Evolutionary conservation across 2,329 filamentous ascomycete genomes (phyloP), one percentile per base, ranked within the genome.

Genomic region (Myriosclerotinia curreyana): DNA sequence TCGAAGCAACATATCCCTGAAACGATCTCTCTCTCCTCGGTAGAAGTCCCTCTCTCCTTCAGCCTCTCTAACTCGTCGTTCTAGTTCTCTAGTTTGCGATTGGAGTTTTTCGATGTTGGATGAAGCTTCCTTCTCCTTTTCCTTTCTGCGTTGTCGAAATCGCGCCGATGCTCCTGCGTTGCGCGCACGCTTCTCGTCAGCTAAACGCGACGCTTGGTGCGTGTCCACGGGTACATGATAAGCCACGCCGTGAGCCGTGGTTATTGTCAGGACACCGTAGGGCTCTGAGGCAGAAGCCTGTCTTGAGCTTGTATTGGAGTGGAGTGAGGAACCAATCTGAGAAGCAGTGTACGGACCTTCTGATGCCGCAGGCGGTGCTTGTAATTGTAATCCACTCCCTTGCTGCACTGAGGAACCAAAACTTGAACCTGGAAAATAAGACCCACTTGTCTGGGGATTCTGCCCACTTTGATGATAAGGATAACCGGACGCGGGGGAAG

Each of bases 121-220:
- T 20, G 85, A 84, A 64, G 88, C 88, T 74, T 92, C 88, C 70
- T 84, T 85, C 74, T 94, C 90, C 74, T 89, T 88, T 72, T 92
- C 90, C 77, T 96, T 96, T 73, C 92, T 87, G 66, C 92, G 84
- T 72, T 87, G 86, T 63, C 92, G 84, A 69, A 96, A 95, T 65
- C 92, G 83, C 55, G 91, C 91, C 64, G 91, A 96, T 7, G 92
- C 92, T 55, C 90, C 90, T 49, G 92, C 92, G 72, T 96, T 96
- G 60, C 91, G 85, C 75, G 89, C 88, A 64, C 92, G 83, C 77
- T 95, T 96, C 75, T 96, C 91, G 72, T 95, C 90, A 48, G 91
- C 90, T 71, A 91, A 86, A 69, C 87, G 88, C 15, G 92, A 96
- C 15, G 89, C 92, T 71, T 91, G 89, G 69, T 91, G 89, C 51